Percentiles rank a stretch among this genome's conserved stretches.
phyloP scores from a whole-genome alignment of 140 eudicot genomes.

The Ambrosia hybrid region DNA sequence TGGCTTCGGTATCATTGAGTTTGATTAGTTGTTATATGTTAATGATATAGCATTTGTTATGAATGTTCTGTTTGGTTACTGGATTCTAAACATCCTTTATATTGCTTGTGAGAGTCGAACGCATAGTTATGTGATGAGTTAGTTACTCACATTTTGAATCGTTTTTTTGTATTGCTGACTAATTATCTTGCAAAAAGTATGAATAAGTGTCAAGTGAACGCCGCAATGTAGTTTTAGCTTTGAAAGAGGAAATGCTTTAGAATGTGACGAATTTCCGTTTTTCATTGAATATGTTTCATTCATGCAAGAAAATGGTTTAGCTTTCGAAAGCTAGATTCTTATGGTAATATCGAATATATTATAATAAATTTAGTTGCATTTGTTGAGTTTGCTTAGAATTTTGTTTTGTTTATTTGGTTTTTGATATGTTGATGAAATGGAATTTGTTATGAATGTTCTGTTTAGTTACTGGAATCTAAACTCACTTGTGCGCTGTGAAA shows the following conservation, averaged over 20 bases:
- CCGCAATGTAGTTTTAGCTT: not conserved
- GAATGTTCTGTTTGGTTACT: constrained; percentile 9
- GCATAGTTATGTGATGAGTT: too few relatives aligned
- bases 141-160: not conserved
- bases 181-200: not conserved
- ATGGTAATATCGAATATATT: too few relatives aligned
- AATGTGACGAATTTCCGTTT: not conserved
- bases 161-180: not conserved
- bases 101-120: too few relatives aligned
- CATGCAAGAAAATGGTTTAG: not conserved
- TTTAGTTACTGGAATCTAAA: constrained; percentile 3
- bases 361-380: too few relatives aligned
- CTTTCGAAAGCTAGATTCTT: not conserved
- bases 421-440: not conserved
- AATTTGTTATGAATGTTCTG: not conserved
- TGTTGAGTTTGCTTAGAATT: not conserved
- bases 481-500: not conserved
- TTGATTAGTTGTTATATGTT: not conserved
- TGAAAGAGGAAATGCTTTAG: constrained; percentile 3
- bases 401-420: not conserved
- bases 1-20: constrained; percentile 1
- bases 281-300: not conserved
- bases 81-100: not conserved
- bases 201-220: too few relatives aligned
- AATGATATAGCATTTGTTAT: not conserved